Base-by-base conservation (phyloP, 805 yeast species). In the Alloascoidea hylecoeti region DNA sequence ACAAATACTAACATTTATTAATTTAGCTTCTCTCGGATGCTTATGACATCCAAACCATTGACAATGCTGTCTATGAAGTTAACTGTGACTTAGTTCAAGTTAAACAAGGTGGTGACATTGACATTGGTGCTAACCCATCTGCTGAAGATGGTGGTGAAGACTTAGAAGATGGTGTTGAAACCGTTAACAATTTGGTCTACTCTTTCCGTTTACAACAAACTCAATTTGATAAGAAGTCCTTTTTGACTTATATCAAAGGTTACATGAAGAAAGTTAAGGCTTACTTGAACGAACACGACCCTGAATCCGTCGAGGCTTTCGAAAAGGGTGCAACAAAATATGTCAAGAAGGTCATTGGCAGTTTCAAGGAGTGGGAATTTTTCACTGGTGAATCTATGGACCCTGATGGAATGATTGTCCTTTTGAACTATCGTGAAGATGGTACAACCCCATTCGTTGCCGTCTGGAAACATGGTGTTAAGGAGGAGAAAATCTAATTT, bases 371-470 rank as follows among this genome's bases (percentile, higher is more conserved):
- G 78, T 92, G 94, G 94, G 98, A 92, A 63, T 92, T 92, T 77
- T 92, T 68, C 88, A 89, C 96, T 53, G 97, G 98, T 75, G 97
- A 89, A 74, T 82, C 95, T 61, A 92, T 92, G 98, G 96, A 92
- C 78, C 98, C 98, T 65, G 98, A 92, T 68, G 98, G 80, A 53
- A 92, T 92, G 98, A 69, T 92, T 60, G 85, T 86, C 53, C 77
- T 92, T 65, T 82, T 92, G 68, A 92, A 92, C 94, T 92, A 89
- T 86, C 94, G 98, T 72, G 98, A 92, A 74, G 97, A 92, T 63
- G 98, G 98, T 73, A 72, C 78, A 56, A 92, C 98, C 53, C 98
- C 98, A 61, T 92, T 62, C 71, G 92, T 89, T 58, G 85, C 88
- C 50, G 78, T 88, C 80, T 92, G 98, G 98, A 92, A 89, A 74